Conservation (phyloP, 805 yeast genomes). For the Saccharomycopsis microspora region DNA sequence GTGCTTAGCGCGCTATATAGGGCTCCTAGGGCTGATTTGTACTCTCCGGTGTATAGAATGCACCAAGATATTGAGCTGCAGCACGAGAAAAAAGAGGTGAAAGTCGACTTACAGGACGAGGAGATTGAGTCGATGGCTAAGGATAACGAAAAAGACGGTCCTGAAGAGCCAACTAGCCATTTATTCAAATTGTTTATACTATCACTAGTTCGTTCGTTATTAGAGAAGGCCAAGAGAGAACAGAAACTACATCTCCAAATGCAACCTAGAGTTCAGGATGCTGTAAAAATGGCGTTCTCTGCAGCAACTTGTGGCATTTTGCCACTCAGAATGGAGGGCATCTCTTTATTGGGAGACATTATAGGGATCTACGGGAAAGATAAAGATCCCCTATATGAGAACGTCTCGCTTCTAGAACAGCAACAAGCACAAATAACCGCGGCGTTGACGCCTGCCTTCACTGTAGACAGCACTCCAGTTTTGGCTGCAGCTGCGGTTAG, state of each 20-base stretch:
- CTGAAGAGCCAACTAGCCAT: constrained; percentile 47
- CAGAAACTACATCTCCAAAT: constrained; percentile 29
- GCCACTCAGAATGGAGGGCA: constrained; percentile 50
- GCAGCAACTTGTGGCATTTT: constrained; percentile 67
- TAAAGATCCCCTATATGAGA: constrained; percentile 63
- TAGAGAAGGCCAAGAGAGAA: constrained; percentile 25
- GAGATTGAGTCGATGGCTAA: constrained; percentile 35
- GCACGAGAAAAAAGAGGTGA: constrained; percentile 22
- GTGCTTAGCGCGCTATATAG: constrained; percentile 40
- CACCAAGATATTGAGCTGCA: constrained; percentile 31
- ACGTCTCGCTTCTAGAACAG: constrained; percentile 67
- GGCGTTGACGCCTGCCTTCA: constrained; percentile 81
- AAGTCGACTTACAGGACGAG: constrained; percentile 31
- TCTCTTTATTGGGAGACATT: constrained; percentile 52
- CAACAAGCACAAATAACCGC: constrained; percentile 92
- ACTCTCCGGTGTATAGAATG: constrained; percentile 29
- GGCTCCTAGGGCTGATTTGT: constrained; percentile 31
- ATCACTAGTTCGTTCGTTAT: constrained; percentile 32
- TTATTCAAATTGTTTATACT: constrained; percentile 37
- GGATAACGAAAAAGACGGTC: constrained; percentile 16
- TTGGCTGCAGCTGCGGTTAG: constrained; percentile 69
- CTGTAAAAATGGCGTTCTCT: constrained; percentile 68
- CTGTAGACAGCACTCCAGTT: constrained; percentile 56
- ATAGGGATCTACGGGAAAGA: constrained; percentile 48
- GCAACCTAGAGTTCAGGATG: constrained; percentile 40